These are phyloP conservation scores for Daldinia grandis DNA, from an alignment of 495 filamentous ascomycete genomes.

Conservation along the genomic window DNA sequence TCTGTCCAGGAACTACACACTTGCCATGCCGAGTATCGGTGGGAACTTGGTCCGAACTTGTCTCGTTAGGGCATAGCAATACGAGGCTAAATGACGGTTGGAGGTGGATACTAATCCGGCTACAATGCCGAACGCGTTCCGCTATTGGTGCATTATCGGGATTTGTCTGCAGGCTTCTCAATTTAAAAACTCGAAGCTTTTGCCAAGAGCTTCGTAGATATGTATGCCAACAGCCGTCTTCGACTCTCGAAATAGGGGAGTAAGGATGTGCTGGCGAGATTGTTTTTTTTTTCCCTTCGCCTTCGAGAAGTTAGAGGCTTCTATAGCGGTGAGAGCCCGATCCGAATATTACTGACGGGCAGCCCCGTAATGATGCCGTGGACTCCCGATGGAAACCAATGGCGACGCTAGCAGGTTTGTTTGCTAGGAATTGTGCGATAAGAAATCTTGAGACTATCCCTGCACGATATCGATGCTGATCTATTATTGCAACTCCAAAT, in stretches of 20 bases:
- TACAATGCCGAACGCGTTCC: slow-evolving; percentile 20
- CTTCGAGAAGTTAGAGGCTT: neutral
- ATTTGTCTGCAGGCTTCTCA: slow-evolving; percentile 16
- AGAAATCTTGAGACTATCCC: slow-evolving; percentile 5
- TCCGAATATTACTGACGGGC: neutral
- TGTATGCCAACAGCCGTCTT: neutral
- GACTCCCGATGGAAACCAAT: slow-evolving; percentile 23
- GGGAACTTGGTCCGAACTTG: slow-evolving; percentile 36
- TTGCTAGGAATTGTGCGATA: neutral
- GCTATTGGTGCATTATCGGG: slow-evolving; percentile 25
- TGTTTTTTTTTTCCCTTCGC: neutral
- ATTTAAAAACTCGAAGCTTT: slow-evolving; percentile 31
- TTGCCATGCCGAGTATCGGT: slow-evolving; percentile 39
- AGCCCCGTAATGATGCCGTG: slow-evolving; percentile 9
- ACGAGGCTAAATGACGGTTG: slow-evolving; percentile 28
- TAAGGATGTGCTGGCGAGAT: neutral
- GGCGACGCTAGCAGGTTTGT: neutral
- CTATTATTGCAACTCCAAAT: slow-evolving; percentile 17
- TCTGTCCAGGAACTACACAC: neutral
- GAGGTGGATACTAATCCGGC: slow-evolving; percentile 36
- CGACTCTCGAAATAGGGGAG: slow-evolving; percentile 12
- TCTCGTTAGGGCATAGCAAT: slow-evolving; percentile 31
- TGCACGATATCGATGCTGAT: slow-evolving; percentile 2
- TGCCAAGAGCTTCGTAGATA: slow-evolving; percentile 9
- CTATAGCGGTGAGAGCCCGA: slow-evolving; percentile 35